phyloP scores from a whole-genome alignment of 2,329 filamentous ascomycete genomes.

The Xylogone sp. region DNA sequence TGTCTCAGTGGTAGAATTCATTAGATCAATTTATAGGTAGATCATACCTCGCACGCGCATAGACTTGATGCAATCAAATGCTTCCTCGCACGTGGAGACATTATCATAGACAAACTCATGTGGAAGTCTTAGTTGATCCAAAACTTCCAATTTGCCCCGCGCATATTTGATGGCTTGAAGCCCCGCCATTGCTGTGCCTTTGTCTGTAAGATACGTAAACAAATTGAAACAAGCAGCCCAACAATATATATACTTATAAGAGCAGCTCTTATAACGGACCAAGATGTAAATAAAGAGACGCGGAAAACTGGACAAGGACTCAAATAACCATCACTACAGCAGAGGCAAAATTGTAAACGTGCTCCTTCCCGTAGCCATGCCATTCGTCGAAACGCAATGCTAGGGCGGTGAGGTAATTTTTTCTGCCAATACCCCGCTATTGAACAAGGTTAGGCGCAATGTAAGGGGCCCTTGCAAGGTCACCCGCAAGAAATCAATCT shows the following conservation, averaged over 20 bases:
- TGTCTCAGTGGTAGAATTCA: conserved; percentile 11
- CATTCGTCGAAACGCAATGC: neutral
- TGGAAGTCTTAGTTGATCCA: conserved; percentile 79
- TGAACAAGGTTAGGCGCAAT: neutral
- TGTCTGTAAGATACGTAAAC: neutral
- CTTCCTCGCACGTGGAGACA: conserved; percentile 67
- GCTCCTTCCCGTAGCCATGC: neutral
- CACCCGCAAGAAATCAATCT: no score
- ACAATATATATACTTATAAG: neutral
- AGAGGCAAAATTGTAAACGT: neutral
- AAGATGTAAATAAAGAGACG: neutral
- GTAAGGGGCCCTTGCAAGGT: no score
- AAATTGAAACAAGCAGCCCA: neutral
- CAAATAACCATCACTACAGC: neutral
- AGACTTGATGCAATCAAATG: conserved; percentile 76
- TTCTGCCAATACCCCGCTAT: neutral
- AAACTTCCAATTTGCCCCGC: conserved; percentile 68
- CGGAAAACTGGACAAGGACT: neutral
- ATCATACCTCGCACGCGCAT: conserved; percentile 66
- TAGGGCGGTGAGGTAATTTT: neutral
- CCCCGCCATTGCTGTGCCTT: conserved; percentile 27
- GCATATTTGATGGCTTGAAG: conserved; percentile 77
- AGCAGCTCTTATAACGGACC: neutral
- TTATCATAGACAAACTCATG: conserved; percentile 76
- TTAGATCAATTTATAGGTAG: neutral